Percentiles rank a stretch among this genome's conserved stretches.
These are phyloP conservation scores for Ramaria rubella DNA, from an alignment of 768 basidiomycete species.

Conservation along the genomic window DNA sequence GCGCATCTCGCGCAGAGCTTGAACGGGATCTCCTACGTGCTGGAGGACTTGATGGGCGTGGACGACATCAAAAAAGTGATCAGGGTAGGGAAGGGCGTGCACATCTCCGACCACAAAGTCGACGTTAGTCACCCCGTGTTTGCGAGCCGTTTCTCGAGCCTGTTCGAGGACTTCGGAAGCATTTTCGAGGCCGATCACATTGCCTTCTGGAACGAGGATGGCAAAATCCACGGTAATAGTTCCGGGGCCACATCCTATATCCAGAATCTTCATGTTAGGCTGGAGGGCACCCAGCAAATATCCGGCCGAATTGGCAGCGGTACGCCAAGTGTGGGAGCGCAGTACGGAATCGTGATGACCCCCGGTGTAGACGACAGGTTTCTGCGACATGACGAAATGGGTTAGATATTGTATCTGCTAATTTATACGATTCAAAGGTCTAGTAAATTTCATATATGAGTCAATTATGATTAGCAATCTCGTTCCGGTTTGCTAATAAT, in stretches of 20 bases:
- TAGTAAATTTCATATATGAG: no score
- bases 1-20: constrained; percentile 41
- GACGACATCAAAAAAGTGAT: constrained; percentile 42
- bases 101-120: constrained; percentile 36
- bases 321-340: constrained; percentile 31
- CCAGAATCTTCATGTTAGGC: constrained; percentile 37
- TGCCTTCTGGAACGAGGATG: constrained; percentile 31
- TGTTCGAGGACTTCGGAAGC: constrained; percentile 28
- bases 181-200: constrained; percentile 39
- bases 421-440: no score
- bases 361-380: constrained; percentile 15
- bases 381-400: constrained; percentile 5
- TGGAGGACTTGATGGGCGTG: constrained; percentile 45
- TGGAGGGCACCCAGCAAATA: constrained; percentile 34
- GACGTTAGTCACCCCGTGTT: constrained; percentile 31
- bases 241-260: constrained; percentile 48
- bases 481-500: no score
- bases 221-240: constrained; percentile 44
- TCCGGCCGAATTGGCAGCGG: constrained; percentile 36
- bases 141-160: constrained; percentile 27
- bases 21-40: constrained; percentile 38
- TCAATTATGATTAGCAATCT: no score
- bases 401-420: neutral
- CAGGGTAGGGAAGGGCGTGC: constrained; percentile 30
- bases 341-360: constrained; percentile 30